Conservation (phyloP, 2,329 filamentous ascomycete genomes). For the Diaporthe sp. region DNA sequence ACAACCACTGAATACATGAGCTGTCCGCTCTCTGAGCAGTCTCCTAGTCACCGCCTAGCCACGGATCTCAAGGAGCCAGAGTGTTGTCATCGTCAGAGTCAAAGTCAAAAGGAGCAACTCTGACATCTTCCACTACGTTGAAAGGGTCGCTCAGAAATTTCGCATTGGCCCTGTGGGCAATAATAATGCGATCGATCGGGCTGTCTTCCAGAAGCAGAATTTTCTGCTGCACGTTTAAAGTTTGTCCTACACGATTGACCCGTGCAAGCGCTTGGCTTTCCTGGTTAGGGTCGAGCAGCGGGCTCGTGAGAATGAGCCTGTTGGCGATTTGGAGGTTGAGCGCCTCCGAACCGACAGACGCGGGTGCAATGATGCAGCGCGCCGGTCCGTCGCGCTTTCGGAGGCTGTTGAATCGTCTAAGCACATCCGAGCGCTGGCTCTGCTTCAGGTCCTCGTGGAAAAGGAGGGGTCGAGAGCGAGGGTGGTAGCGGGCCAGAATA, state of each 20-base stretch:
- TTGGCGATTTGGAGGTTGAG: conserved; percentile 38
- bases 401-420: conserved; percentile 33
- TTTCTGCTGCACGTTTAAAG: background rate
- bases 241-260: conserved; percentile 23
- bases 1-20: background rate
- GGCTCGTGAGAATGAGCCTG: conserved; percentile 35
- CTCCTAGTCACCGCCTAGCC: background rate
- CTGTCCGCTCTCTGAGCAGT: background rate
- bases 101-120: background rate
- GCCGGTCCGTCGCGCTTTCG: background rate
- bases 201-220: conserved; percentile 30
- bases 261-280: conserved; percentile 33
- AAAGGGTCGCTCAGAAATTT: conserved; percentile 15
- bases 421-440: background rate
- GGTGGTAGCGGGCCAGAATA: conserved; percentile 3
- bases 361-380: conserved; percentile 4
- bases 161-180: conserved; percentile 1
- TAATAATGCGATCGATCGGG: conserved; percentile 25
- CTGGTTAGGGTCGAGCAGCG: conserved; percentile 1
- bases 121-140: background rate
- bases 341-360: conserved; percentile 3
- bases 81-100: background rate
- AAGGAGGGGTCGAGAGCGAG: background rate
- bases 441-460: conserved; percentile 29
- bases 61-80: no score